Base-by-base conservation (phyloP, 2,329 filamentous ascomycete species). In the Dactylellina parvicollis region DNA sequence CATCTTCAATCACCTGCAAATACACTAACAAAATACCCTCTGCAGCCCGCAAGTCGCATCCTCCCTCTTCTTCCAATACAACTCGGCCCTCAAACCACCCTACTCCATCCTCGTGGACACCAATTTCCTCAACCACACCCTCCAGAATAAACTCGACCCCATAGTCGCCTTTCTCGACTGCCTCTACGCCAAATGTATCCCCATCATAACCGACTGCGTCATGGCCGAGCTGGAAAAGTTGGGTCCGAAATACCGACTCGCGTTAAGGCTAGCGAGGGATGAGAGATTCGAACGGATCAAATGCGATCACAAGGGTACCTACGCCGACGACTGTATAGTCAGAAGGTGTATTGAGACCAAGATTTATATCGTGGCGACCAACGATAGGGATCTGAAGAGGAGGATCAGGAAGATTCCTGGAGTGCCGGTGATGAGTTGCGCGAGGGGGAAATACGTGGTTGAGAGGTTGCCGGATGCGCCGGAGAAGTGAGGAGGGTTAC, bases 81-180 rank as follows among this genome's bases (percentile, higher is more conserved):
- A 97, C 83, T 90, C 89, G 59, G 90, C 91, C 59, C 87, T 97
- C 46, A 88, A 91, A 9, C 92, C 93, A 2, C 92, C 92, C 0
- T 96, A 96, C 83, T 85, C 83, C 54, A 86, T 94, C 65, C 86
- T 96, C 8, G 86, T 95, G 79, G 92, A 96, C 81, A 94, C 92
- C 80, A 96, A 96, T 80, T 96, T 96, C 79, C 86, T 96, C 75
- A 92, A 89, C 38, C 92, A 96, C 81, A 95, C 92, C 0, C 91
- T 98, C 1, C 91, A 93, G 81, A 88, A 90, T 77, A 98, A 99
- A 83, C 87, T 98, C 18, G 92, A 93, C 32, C 83, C 98, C 10
- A 85, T 96, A 18, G 89, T 94, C 73, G 89, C 90, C 2, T 91
- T 97, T 84, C 96, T 97, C 92, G 92, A 97, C 80, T 90, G 91